A percentile compares a stretch with the other conserved stretches of the same genome.
Evolutionary conservation across 352 stramenopile genomes (phyloP).

Genomic region (Globisporangium iwayamae): DNA sequence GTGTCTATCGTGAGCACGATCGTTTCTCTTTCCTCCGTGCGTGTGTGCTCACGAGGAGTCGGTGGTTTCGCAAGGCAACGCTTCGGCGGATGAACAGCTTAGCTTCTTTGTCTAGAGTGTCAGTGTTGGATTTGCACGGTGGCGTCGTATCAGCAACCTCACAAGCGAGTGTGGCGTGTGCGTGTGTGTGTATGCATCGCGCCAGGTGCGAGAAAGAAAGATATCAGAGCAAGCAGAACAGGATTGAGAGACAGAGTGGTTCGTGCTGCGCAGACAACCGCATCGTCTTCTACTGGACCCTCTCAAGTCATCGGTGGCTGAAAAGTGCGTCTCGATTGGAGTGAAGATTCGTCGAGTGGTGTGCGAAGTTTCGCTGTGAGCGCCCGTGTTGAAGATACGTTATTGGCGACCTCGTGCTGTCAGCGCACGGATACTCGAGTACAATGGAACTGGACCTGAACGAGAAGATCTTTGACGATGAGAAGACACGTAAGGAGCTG

Average conservation of each 20-base stretch:
- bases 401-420: background rate
- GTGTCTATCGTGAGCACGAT: background rate
- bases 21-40: constrained; percentile 2
- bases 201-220: background rate
- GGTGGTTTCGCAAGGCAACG: constrained; percentile 1
- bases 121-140: background rate
- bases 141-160: background rate
- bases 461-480: constrained; percentile 32
- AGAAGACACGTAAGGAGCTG: constrained; percentile 20
- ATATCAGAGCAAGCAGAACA: background rate
- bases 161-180: background rate
- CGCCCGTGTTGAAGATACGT: background rate
- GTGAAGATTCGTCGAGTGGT: background rate
- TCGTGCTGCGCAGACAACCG: background rate
- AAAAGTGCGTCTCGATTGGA: background rate
- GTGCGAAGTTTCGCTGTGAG: background rate
- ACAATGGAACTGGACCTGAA: constrained; percentile 25
- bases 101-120: background rate
- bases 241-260: background rate
- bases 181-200: background rate
- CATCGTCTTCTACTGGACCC: background rate
- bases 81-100: background rate
- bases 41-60: background rate
- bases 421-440: background rate
- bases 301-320: background rate